Evolutionary conservation across 345 rosid genomes (phyloP).

Genomic region (Heritiera fomes): DNA sequence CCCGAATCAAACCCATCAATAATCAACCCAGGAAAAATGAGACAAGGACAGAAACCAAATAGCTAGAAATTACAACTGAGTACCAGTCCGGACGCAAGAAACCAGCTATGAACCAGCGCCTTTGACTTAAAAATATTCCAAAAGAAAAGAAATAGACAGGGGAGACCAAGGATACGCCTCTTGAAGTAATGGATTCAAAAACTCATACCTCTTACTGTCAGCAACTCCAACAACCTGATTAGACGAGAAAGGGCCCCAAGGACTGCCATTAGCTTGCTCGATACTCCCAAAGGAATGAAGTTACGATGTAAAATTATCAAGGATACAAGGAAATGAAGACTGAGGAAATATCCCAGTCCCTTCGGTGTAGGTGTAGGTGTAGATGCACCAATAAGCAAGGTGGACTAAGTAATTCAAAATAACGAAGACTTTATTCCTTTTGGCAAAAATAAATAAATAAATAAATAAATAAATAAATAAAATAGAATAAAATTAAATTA

Average conservation of each 20-base stretch:
- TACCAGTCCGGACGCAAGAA: neutral
- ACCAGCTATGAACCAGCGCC: neutral
- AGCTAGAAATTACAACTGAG: neutral
- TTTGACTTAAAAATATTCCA: neutral
- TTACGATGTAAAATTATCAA: neutral
- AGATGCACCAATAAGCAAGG: neutral
- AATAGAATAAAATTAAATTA: too few relatives aligned
- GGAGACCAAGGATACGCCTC: neutral
- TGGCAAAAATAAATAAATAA: too few relatives aligned
- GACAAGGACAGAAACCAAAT: neutral
- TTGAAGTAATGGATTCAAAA: neutral
- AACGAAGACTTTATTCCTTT: too few relatives aligned
- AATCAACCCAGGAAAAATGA: neutral
- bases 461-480: too few relatives aligned
- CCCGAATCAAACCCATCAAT: neutral
- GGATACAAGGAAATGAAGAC: neutral
- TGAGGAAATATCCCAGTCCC: neutral
- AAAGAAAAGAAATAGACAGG: neutral
- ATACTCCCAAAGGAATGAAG: neutral
- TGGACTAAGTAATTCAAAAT: neutral
- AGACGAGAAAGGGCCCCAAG: neutral
- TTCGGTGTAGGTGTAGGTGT: neutral
- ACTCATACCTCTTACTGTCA: neutral
- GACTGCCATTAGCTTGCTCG: conserved; percentile 1
- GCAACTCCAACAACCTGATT: neutral